Conservation (phyloP, 2,329 filamentous ascomycete species). For the Colletotrichum eleusines region DNA sequence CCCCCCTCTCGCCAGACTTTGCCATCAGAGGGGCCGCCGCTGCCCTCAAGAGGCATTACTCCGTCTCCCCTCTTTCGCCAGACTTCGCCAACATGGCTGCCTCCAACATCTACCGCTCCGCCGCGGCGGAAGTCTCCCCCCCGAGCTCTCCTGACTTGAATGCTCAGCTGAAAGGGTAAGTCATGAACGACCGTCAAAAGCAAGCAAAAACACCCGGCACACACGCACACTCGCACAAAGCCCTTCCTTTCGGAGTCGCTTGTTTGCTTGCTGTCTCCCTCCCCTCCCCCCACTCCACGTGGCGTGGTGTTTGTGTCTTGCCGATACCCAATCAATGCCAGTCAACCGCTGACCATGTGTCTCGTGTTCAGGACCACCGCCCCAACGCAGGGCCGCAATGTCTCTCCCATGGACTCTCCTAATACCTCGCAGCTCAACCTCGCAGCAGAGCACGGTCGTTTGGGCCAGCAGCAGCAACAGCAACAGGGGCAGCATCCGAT, state of each 20-base stretch:
- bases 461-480: constrained; percentile 40
- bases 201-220: background rate
- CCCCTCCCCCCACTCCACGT: constrained; percentile 36
- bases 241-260: background rate
- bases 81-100: constrained; percentile 43
- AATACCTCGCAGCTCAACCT: constrained; percentile 50
- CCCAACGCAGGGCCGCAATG: constrained; percentile 49
- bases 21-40: constrained; percentile 43
- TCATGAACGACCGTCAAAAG: constrained; percentile 39
- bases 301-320: constrained; percentile 8
- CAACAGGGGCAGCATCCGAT: constrained; percentile 42
- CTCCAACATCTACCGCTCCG: constrained; percentile 33
- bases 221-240: background rate
- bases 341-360: constrained; percentile 41
- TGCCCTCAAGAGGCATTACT: constrained; percentile 18
- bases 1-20: constrained; percentile 37
- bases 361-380: constrained; percentile 27
- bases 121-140: constrained; percentile 61
- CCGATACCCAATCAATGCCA: constrained; percentile 2
- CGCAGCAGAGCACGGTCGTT: constrained; percentile 9
- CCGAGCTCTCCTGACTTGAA: constrained; percentile 67
- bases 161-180: constrained; percentile 57
- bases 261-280: no score
- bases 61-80: constrained; percentile 24
- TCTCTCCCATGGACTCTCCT: constrained; percentile 64